Percentiles rank a stretch among this genome's conserved stretches.
Evolutionary conservation across 345 rosid species (phyloP).

Genomic region (Eucalyptus pauciflora): DNA sequence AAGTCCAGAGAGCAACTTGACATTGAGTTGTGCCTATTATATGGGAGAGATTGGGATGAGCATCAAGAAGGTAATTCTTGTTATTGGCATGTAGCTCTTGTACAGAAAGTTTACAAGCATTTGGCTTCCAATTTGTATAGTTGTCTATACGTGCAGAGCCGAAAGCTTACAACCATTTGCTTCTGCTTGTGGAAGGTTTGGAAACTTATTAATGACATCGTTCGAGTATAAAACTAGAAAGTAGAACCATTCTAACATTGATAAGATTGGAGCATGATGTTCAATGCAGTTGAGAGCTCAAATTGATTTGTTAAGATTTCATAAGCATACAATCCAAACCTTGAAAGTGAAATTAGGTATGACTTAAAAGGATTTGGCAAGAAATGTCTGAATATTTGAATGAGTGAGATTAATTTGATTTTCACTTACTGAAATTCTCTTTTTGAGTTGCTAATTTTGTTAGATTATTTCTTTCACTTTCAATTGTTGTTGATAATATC

Average conservation of each 20-base stretch:
- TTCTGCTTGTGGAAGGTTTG: background rate
- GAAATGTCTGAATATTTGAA: background rate
- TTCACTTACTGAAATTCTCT: background rate
- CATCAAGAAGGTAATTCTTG: slow-evolving; percentile 60
- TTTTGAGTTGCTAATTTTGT: background rate
- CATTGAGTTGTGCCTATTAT: slow-evolving; percentile 62
- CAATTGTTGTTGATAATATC: background rate
- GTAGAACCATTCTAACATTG: background rate
- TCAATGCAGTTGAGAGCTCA: background rate
- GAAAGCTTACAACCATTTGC: background rate
- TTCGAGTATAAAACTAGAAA: background rate
- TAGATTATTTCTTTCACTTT: background rate
- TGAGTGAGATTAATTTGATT: background rate
- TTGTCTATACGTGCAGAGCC: background rate
- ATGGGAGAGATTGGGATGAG: slow-evolving; percentile 97
- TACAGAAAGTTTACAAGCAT: background rate
- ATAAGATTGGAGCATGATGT: background rate
- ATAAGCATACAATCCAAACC: background rate
- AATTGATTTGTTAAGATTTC: background rate
- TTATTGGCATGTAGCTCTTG: background rate
- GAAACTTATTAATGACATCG: background rate
- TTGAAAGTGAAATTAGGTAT: background rate
- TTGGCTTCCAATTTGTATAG: background rate
- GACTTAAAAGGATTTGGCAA: background rate
- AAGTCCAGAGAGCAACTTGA: slow-evolving; percentile 89